Evolutionary conservation across 148 eudicot species (phyloP).

Genomic region (Agrostemma githago): DNA sequence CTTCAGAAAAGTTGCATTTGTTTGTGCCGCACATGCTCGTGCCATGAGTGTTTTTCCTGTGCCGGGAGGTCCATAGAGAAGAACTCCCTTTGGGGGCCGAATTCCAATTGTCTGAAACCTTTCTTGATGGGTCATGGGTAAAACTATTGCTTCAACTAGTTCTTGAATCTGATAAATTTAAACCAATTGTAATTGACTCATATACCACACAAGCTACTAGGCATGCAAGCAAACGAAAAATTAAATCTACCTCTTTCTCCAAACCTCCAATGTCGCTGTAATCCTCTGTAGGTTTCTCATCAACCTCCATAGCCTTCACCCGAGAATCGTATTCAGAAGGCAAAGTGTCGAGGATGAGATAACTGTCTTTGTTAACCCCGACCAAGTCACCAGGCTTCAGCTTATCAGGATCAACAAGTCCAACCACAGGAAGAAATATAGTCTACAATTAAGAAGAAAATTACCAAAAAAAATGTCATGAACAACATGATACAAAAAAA

Average conservation of each 20-base stretch:
- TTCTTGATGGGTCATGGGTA: slow-evolving; percentile 29
- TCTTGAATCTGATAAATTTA: slow-evolving; percentile 30
- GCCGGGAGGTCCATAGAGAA: slow-evolving; percentile 94
- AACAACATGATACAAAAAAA: not conserved
- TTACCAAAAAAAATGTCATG: not conserved
- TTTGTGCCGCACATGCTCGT: slow-evolving; percentile 93
- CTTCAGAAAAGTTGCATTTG: slow-evolving; percentile 90
- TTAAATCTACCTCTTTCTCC: slow-evolving; percentile 64
- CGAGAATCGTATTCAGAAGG: slow-evolving; percentile 74
- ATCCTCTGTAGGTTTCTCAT: slow-evolving; percentile 35
- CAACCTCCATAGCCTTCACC: slow-evolving; percentile 40
- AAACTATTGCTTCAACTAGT: slow-evolving; percentile 31
- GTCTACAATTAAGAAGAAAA: slow-evolving; percentile 45
- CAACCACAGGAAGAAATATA: slow-evolving; percentile 92
- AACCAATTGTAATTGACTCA: not conserved
- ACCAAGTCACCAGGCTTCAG: slow-evolving; percentile 97
- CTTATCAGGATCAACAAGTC: slow-evolving; percentile 90
- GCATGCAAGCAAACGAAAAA: not conserved
- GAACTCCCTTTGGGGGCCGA: slow-evolving; percentile 50
- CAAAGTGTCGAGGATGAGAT: slow-evolving; percentile 82
- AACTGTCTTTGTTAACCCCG: slow-evolving; percentile 98
- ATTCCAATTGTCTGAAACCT: slow-evolving; percentile 28
- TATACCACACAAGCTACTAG: not conserved
- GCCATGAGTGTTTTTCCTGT: slow-evolving; percentile 89
- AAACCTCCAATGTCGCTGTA: slow-evolving; percentile 37